Conservation (phyloP, 1,284 basidiomycete genomes). For the Pterula multifida region DNA sequence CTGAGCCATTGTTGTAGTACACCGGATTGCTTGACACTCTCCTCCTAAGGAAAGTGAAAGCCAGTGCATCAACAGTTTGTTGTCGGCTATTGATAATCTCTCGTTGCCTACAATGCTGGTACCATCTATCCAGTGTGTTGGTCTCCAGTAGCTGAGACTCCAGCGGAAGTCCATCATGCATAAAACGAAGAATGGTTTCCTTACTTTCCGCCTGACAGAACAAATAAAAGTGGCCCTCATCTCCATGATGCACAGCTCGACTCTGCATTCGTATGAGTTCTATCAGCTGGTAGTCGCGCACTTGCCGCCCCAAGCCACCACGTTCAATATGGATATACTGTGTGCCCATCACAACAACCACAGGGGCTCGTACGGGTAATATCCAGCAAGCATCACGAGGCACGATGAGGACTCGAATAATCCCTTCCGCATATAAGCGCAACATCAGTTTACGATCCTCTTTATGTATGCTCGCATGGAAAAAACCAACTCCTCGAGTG, state of each 20-base stretch:
- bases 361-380: slow-evolving; percentile 67
- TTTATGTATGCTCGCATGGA: slow-evolving; percentile 63
- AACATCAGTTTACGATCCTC: slow-evolving; percentile 71
- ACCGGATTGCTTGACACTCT: slow-evolving; percentile 74
- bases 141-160: slow-evolving; percentile 70
- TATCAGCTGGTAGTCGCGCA: slow-evolving; percentile 69
- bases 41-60: slow-evolving; percentile 72
- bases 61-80: slow-evolving; percentile 65
- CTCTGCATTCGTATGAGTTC: slow-evolving; percentile 92
- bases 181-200: slow-evolving; percentile 69
- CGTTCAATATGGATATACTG: slow-evolving; percentile 62
- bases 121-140: slow-evolving; percentile 40
- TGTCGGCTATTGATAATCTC: slow-evolving; percentile 41
- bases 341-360: slow-evolving; percentile 87
- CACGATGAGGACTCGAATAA: slow-evolving; percentile 75
- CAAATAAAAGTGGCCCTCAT: slow-evolving; percentile 63
- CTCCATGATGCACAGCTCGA: slow-evolving; percentile 58
- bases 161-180: slow-evolving; percentile 80
- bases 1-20: slow-evolving; percentile 61
- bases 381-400: slow-evolving; percentile 83
- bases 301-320: slow-evolving; percentile 46
- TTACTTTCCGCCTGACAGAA: slow-evolving; percentile 81
- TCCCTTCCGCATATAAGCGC: slow-evolving; percentile 73
- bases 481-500: slow-evolving; percentile 84
- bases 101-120: slow-evolving; percentile 25